Conservation (phyloP, 768 basidiomycete genomes). For the Suillus occidentalis region DNA sequence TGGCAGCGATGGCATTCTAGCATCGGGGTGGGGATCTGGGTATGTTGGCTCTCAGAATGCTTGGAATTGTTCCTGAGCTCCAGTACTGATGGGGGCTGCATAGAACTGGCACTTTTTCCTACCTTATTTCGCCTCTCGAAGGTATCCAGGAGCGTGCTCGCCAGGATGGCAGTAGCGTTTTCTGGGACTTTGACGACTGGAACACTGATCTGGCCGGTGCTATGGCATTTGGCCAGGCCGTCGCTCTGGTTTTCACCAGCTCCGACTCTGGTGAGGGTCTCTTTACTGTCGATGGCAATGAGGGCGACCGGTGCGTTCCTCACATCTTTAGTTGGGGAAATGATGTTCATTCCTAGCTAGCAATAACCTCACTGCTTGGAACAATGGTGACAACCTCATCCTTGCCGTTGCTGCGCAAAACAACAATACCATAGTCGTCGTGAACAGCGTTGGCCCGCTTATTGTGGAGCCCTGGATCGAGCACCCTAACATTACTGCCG, state of each 20-base stretch:
- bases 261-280: constrained; percentile 80
- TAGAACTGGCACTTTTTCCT: constrained; percentile 68
- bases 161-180: constrained; percentile 56
- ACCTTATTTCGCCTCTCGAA: constrained; percentile 73
- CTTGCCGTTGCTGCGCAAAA: constrained; percentile 63
- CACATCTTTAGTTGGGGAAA: not conserved
- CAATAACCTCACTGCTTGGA: constrained; percentile 74
- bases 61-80: not conserved
- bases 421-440: not conserved
- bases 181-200: constrained; percentile 66
- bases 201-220: constrained; percentile 50
- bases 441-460: constrained; percentile 56
- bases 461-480: constrained; percentile 69
- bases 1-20: constrained; percentile 63
- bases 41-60: constrained; percentile 12
- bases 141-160: constrained; percentile 71
- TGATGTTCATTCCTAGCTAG: constrained; percentile 22
- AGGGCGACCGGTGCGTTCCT: constrained; percentile 59
- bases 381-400: constrained; percentile 69
- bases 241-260: constrained; percentile 72
- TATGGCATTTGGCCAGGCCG: constrained; percentile 48
- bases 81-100: not conserved
- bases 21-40: constrained; percentile 88
- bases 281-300: constrained; percentile 77
- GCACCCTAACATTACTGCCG: constrained; percentile 73